phyloP scores from a whole-genome alignment of 768 basidiomycete genomes.

The Suillus tomentosus region DNA sequence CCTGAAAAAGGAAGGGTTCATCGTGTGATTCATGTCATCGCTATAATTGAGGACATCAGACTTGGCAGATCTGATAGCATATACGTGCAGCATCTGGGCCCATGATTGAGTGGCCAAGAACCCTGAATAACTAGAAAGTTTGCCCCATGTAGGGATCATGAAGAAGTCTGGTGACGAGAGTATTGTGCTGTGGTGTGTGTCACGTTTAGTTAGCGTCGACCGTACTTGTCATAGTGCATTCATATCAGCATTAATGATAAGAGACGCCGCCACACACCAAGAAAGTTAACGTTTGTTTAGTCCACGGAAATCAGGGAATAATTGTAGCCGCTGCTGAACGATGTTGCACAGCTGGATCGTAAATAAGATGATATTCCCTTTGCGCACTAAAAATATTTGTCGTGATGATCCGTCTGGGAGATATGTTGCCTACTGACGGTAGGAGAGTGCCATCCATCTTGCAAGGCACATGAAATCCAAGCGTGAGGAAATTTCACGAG shows the following conservation, averaged over 20 bases:
- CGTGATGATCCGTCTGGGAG: background rate
- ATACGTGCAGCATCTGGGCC: too few species aligned
- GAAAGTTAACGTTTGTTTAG: background rate
- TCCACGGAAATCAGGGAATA: background rate
- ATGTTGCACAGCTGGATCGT: background rate
- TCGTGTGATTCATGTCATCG: background rate
- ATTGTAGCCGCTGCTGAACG: background rate
- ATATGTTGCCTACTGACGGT: background rate
- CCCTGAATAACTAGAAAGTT: background rate
- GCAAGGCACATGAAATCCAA: background rate
- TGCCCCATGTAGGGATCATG: background rate
- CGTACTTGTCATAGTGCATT: background rate
- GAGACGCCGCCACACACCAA: background rate
- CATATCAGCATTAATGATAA: background rate
- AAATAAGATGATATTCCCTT: background rate
- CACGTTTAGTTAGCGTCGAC: background rate
- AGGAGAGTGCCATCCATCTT: background rate
- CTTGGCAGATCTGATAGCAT: background rate
- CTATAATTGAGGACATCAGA: background rate
- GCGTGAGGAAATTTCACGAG: background rate
- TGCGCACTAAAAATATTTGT: background rate
- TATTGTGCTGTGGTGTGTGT: background rate
- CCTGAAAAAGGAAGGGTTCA: background rate
- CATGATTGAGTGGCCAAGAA: background rate
- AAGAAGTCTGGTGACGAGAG: background rate